Evolutionary conservation across 352 stramenopile species (phyloP).

Genomic region (Globisporangium nagaii): DNA sequence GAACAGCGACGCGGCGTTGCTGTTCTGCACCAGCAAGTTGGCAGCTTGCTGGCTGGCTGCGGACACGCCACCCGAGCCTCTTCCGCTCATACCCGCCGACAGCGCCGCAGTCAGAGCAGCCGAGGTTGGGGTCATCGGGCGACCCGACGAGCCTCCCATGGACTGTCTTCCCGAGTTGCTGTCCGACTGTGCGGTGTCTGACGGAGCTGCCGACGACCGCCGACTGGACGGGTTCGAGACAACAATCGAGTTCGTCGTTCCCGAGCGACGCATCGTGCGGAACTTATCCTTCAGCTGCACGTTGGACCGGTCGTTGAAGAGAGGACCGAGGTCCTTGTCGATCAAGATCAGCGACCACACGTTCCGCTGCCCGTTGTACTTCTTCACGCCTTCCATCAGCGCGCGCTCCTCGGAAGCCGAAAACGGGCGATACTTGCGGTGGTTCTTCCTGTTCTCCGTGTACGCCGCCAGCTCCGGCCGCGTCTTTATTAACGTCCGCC

Average conservation of each 20-base stretch:
- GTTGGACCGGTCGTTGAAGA: conserved; percentile 81
- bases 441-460: conserved; percentile 85
- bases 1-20: conserved; percentile 50
- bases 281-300: conserved; percentile 86
- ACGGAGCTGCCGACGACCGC: conserved; percentile 23
- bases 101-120: conserved; percentile 25
- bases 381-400: conserved; percentile 86
- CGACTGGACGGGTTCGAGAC: conserved; percentile 41
- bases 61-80: conserved; percentile 22
- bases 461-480: conserved; percentile 66
- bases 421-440: conserved; percentile 81
- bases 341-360: conserved; percentile 82
- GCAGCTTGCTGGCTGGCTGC: conserved; percentile 49
- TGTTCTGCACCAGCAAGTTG: conserved; percentile 45
- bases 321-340: conserved; percentile 68
- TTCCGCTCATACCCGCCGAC: conserved; percentile 20
- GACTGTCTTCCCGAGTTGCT: conserved; percentile 4
- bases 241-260: conserved; percentile 32
- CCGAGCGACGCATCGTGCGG: conserved; percentile 67
- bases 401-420: conserved; percentile 65
- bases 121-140: conserved; percentile 25
- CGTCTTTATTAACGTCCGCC: conserved; percentile 78
- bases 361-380: conserved; percentile 80
- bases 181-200: background rate
- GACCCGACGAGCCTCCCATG: conserved; percentile 4